Evolutionary conservation across 2,329 filamentous ascomycete genomes (phyloP).

Genomic region (Xylariaceae sp.): DNA sequence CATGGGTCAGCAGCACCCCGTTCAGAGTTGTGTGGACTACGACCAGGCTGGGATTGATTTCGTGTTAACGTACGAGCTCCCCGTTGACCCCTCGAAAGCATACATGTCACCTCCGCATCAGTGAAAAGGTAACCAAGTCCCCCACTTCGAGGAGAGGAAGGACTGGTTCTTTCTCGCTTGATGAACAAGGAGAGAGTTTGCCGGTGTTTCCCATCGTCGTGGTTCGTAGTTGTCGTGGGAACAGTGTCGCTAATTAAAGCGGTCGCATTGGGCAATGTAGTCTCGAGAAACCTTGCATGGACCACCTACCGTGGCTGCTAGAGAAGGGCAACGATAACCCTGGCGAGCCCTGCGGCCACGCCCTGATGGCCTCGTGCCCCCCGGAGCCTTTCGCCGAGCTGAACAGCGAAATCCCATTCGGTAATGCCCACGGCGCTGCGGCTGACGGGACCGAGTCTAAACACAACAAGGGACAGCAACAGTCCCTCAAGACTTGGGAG

Average conservation of each 20-base stretch:
- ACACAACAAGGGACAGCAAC: slow-evolving; percentile 45
- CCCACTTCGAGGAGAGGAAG: slow-evolving; percentile 31
- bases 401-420: slow-evolving; percentile 60
- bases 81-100: slow-evolving; percentile 61
- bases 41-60: slow-evolving; percentile 89
- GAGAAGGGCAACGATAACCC: slow-evolving; percentile 65
- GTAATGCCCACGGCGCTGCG: slow-evolving; percentile 46
- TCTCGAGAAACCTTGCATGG: slow-evolving; percentile 92
- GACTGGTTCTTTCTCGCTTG: slow-evolving; percentile 34
- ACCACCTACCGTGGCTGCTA: slow-evolving; percentile 82
- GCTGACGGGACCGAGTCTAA: slow-evolving; percentile 48
- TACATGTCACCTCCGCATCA: slow-evolving; percentile 71
- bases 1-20: slow-evolving; percentile 40
- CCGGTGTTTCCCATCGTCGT: slow-evolving; percentile 21
- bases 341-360: slow-evolving; percentile 81
- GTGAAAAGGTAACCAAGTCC: slow-evolving; percentile 45
- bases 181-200: slow-evolving; percentile 32
- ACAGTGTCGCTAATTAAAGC: slow-evolving; percentile 53
- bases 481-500: slow-evolving; percentile 77
- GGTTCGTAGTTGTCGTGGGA: slow-evolving; percentile 21
- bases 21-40: slow-evolving; percentile 65
- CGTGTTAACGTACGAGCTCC: slow-evolving; percentile 81
- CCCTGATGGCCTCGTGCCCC: slow-evolving; percentile 90
- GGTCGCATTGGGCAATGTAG: slow-evolving; percentile 58
- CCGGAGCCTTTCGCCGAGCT: slow-evolving; percentile 66